Evolutionary conservation across 164 flowering plant genomes (phyloP).

Genomic region (Litsea cubeba): DNA sequence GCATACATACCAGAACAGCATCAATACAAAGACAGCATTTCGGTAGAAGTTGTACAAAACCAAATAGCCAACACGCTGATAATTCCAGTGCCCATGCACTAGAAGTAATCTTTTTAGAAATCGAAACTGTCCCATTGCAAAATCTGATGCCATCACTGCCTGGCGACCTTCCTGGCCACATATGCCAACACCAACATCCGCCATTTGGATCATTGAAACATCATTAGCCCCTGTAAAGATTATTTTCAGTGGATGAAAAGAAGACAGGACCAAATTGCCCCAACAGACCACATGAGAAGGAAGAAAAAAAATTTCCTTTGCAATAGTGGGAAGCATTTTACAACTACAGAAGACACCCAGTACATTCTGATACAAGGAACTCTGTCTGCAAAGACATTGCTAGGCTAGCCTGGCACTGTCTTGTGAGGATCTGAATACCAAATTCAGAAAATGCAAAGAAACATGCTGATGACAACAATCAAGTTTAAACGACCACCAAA

Average conservation of each 20-base stretch:
- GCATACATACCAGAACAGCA: slow-evolving; percentile 77
- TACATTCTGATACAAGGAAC: background rate
- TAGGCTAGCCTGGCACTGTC: background rate
- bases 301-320: background rate
- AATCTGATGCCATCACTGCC: slow-evolving; percentile 97
- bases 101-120: slow-evolving; percentile 77
- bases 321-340: background rate
- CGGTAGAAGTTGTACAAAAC: slow-evolving; percentile 90
- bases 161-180: slow-evolving; percentile 98
- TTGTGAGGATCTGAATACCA: background rate
- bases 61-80: slow-evolving; percentile 81
- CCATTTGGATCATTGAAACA: slow-evolving; percentile 99
- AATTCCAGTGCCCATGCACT: slow-evolving; percentile 96
- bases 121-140: slow-evolving; percentile 95
- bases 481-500: background rate
- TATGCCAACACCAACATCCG: slow-evolving; percentile 95
- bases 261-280: background rate
- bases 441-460: background rate
- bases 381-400: background rate
- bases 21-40: slow-evolving; percentile 87
- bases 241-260: background rate
- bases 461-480: background rate
- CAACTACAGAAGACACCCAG: background rate
- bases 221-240: slow-evolving; percentile 76
- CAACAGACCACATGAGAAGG: background rate